These are phyloP conservation scores for Ophidiomyces ophidiicola DNA, from an alignment of 2,329 filamentous ascomycete genomes.

Conservation along the genomic window DNA sequence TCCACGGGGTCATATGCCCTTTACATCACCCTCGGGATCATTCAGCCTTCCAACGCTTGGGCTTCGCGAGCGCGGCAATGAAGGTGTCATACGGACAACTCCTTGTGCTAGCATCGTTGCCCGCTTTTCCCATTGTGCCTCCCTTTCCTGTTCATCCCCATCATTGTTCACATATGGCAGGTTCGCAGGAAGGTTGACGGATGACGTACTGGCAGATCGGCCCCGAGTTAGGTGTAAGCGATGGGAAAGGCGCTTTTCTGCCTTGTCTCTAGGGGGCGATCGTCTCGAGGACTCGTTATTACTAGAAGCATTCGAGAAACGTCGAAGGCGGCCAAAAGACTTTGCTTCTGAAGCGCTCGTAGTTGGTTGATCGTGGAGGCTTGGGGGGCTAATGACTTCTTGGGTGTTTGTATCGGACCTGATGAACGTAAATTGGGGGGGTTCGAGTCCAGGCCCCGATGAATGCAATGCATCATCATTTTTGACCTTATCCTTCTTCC, in stretches of 20 bases:
- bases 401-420: slow-evolving; percentile 70
- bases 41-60: slow-evolving; percentile 24
- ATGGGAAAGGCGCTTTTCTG: slow-evolving; percentile 44
- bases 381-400: slow-evolving; percentile 64
- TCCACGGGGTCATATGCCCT: neutral
- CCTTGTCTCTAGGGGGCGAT: slow-evolving; percentile 16
- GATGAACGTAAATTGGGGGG: slow-evolving; percentile 67
- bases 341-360: slow-evolving; percentile 17
- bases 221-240: slow-evolving; percentile 51
- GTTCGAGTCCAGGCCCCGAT: slow-evolving; percentile 13
- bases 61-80: slow-evolving; percentile 16
- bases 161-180: slow-evolving; percentile 53
- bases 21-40: slow-evolving; percentile 28
- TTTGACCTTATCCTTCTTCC: slow-evolving; percentile 46
- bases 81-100: slow-evolving; percentile 32
- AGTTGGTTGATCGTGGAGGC: slow-evolving; percentile 31
- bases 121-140: slow-evolving; percentile 81
- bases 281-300: neutral
- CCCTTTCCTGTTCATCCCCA: slow-evolving; percentile 42
- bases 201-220: slow-evolving; percentile 43
- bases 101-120: slow-evolving; percentile 72
- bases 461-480: slow-evolving; percentile 2
- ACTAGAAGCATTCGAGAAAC: slow-evolving; percentile 18
- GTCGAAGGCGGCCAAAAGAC: slow-evolving; percentile 26
- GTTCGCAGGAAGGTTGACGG: slow-evolving; percentile 64